These are phyloP conservation scores for Echites panduratus DNA, from an alignment of 257 asterid genomes.

Conservation along the genomic window DNA sequence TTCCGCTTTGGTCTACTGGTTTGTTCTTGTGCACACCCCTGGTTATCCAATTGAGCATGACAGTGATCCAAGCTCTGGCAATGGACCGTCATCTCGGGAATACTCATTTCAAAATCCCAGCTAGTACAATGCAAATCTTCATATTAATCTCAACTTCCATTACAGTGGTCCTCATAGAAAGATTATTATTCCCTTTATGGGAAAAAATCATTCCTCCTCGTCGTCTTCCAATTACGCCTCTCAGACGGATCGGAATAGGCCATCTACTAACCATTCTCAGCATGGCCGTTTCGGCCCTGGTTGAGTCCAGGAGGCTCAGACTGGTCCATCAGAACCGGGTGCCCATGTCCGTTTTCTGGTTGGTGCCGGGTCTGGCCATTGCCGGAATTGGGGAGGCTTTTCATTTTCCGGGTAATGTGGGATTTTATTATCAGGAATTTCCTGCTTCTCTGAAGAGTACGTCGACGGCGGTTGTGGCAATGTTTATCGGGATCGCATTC, in stretches of 20 bases:
- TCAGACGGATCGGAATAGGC: conserved; percentile 58
- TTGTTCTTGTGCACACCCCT: conserved; percentile 52
- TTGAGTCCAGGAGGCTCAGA: conserved; percentile 30
- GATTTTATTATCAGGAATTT: conserved; percentile 32
- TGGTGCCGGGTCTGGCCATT: conserved; percentile 6
- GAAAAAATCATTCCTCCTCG: conserved; percentile 22
- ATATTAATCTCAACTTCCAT: conserved; percentile 43
- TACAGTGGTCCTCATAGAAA: conserved; percentile 41
- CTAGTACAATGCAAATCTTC: conserved; percentile 58
- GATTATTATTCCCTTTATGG: conserved; percentile 40
- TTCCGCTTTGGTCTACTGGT: conserved; percentile 70
- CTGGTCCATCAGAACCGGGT: neutral
- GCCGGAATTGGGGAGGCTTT: conserved; percentile 41
- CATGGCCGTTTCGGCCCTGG: conserved; percentile 48
- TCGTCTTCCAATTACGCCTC: conserved; percentile 38
- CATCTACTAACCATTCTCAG: conserved; percentile 34
- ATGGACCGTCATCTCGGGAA: conserved; percentile 23
- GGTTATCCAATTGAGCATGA: conserved; percentile 49
- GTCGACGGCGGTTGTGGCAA: conserved; percentile 26
- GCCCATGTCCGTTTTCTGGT: too few relatives aligned
- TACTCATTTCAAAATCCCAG: conserved; percentile 45
- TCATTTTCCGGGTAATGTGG: conserved; percentile 30
- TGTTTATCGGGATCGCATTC: conserved; percentile 27
- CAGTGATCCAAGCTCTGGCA: conserved; percentile 28
- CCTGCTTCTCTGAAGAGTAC: conserved; percentile 29